phyloP scores from a whole-genome alignment of 495 filamentous ascomycete genomes.

The Penicillium arizonense region DNA sequence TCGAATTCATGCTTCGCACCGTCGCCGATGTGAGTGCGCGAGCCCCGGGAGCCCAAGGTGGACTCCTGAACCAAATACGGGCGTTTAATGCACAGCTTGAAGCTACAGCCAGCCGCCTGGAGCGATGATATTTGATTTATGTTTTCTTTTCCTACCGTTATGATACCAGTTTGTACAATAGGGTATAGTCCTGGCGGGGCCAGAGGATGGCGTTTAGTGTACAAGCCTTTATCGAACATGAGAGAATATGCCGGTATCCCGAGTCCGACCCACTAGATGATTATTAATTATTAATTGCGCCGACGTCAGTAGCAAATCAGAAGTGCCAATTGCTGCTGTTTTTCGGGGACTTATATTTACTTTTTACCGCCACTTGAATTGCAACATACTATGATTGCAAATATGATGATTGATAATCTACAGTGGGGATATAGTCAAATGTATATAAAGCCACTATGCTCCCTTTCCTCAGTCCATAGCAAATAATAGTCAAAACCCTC shows the following conservation, averaged over 20 bases:
- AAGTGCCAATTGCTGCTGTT: not conserved
- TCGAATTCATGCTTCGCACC: constrained; percentile 44
- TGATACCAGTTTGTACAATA: constrained; percentile 5
- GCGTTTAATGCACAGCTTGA: constrained; percentile 47
- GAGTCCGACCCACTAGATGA: not conserved
- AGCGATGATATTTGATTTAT: constrained; percentile 13
- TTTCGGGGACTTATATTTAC: not conserved
- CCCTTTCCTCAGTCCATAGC: not conserved
- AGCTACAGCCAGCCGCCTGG: constrained; percentile 30
- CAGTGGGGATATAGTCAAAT: not conserved
- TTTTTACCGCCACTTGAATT: not conserved
- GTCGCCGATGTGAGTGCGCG: constrained; percentile 41
- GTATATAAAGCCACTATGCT: not conserved
- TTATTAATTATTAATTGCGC: not conserved
- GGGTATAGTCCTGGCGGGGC: constrained; percentile 1
- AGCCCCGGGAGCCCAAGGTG: constrained; percentile 38
- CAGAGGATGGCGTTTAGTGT: constrained; percentile 5
- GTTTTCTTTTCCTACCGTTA: constrained; percentile 1
- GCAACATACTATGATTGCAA: no score
- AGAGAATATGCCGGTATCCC: not conserved
- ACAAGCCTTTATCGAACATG: not conserved
- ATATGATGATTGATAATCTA: not conserved
- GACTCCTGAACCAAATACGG: constrained; percentile 41
- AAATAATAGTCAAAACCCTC: not conserved
- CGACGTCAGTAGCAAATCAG: not conserved